These are phyloP conservation scores for Lycium ferocissimum DNA, from an alignment of 257 asterid genomes.

Conservation along the genomic window DNA sequence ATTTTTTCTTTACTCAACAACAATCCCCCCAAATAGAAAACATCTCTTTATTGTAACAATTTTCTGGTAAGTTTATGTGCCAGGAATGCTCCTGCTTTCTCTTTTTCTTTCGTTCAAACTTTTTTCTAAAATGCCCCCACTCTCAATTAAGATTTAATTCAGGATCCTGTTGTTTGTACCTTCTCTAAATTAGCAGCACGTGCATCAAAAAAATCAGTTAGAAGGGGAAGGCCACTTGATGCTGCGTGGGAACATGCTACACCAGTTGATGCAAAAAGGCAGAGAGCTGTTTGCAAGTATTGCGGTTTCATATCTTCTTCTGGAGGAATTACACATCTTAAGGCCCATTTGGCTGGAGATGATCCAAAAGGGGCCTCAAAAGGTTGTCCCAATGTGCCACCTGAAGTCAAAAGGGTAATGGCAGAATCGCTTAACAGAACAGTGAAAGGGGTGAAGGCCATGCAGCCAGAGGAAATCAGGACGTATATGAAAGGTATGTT, in stretches of 20 bases:
- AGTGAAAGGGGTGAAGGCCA: constrained; percentile 43
- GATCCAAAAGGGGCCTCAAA: constrained; percentile 43
- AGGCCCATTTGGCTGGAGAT: constrained; percentile 60
- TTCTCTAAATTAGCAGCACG: constrained; percentile 35
- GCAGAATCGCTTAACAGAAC: constrained; percentile 40
- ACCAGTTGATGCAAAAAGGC: constrained; percentile 49
- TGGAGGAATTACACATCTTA: constrained; percentile 56
- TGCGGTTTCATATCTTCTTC: constrained; percentile 55
- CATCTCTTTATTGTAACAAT: not conserved
- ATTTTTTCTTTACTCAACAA: not conserved
- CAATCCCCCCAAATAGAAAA: not conserved
- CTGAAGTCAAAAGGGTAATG: constrained; percentile 46
- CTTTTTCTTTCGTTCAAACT: not conserved
- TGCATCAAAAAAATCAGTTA: constrained; percentile 34
- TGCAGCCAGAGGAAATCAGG: constrained; percentile 28
- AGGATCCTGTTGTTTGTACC: constrained; percentile 17
- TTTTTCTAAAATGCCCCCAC: constrained; percentile 18
- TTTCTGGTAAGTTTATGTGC: not conserved
- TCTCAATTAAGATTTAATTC: constrained; percentile 5
- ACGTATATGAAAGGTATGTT: constrained; percentile 27
- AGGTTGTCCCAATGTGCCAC: constrained; percentile 52
- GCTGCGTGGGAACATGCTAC: constrained; percentile 58
- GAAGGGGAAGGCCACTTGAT: constrained; percentile 50
- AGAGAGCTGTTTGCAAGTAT: constrained; percentile 50
- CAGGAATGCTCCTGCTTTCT: not conserved